Evolutionary conservation across 202 grass and related monocot species (phyloP), one percentile per base, ranked within the genome.

Genomic region (Saccharum hybrid): DNA sequence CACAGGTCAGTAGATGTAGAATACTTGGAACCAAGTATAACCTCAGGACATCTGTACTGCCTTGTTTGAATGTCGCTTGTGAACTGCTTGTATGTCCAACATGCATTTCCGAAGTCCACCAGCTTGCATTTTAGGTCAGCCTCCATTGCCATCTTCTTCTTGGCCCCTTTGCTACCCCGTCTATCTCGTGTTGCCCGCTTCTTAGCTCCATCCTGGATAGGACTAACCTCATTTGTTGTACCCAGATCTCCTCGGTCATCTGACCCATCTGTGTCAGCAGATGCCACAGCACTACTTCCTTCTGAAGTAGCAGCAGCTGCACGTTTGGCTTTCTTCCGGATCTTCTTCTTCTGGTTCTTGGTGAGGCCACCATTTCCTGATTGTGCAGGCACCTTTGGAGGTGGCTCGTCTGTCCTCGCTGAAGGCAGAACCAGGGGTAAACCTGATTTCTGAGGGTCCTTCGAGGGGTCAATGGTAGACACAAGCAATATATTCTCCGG

Each of bases 81-180:
- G 59, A 99, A 99, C 73, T 99, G 96, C 80, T 99, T 99, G 83
- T 99, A 96, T 12, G 93, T 99, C 96, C 96, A 99, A 77, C 96
- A 99, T 21, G 96, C 96, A 88, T 99, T 99, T 81, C 96, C 96
- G 80, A 99, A 99, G 74, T 99, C 96, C 64, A 99, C 93, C 81
- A 99, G 83, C 74, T 99, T 99, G 79, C 96, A 99, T 68, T 86
- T 74, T 30, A 96, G 87, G 31, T 99, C 93, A 71, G 82, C 93
- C 69, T 99, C 83, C 91, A 96, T 88, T 6, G 86, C 93, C 82
- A 96, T 86, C 79, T 80, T 94, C 84, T 86, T 96, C 81, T 94
- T 94, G 71, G 69, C 74, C 13, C 69, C 90, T 66, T 82, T 99
- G 83, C 88, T 94, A 68, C 86, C 91, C 61, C 86, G 91, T 48